Evolutionary conservation across 1,139 yeast genomes (phyloP).

Genomic region (Candida gigantensis): DNA sequence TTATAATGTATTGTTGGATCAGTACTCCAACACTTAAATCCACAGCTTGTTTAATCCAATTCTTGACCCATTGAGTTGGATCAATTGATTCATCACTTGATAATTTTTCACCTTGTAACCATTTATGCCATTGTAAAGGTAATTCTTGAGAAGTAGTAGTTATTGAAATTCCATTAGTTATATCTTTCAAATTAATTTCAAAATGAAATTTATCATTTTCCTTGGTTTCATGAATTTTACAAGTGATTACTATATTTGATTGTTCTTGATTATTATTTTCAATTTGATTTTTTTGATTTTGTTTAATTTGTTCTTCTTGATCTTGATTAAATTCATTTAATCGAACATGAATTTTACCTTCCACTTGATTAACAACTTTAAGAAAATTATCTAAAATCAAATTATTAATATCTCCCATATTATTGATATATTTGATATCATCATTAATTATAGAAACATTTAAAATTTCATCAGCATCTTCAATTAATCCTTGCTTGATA

Average conservation of each 20-base stretch:
- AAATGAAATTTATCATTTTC: slow-evolving; percentile 38
- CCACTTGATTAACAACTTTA: slow-evolving; percentile 87
- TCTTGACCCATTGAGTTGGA: slow-evolving; percentile 94
- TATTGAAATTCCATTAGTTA: slow-evolving; percentile 72
- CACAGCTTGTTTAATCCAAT: slow-evolving; percentile 86
- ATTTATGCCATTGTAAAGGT: slow-evolving; percentile 85
- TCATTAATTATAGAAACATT: slow-evolving; percentile 69
- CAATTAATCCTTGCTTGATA: slow-evolving; percentile 62
- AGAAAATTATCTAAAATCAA: slow-evolving; percentile 70
- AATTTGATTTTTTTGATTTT: slow-evolving; percentile 1
- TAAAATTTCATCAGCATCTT: slow-evolving; percentile 59
- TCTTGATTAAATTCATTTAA: slow-evolving; percentile 56
- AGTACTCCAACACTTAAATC: slow-evolving; percentile 78
- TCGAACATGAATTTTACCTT: slow-evolving; percentile 73
- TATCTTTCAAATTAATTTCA: slow-evolving; percentile 62
- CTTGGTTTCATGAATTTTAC: slow-evolving; percentile 3
- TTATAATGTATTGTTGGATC: slow-evolving; percentile 88
- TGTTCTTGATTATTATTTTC: slow-evolving; percentile 13
- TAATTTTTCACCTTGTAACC: slow-evolving; percentile 63
- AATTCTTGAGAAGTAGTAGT: slow-evolving; percentile 83
- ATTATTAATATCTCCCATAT: slow-evolving; percentile 62
- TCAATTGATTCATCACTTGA: slow-evolving; percentile 42
- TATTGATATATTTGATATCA: slow-evolving; percentile 63
- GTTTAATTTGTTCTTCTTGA: slow-evolving; percentile 7
- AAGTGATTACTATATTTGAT: slow-evolving; percentile 15